Evolutionary conservation across 2,329 filamentous ascomycete genomes (phyloP).

Genomic region (Berkeleyomyces rouxiae): DNA sequence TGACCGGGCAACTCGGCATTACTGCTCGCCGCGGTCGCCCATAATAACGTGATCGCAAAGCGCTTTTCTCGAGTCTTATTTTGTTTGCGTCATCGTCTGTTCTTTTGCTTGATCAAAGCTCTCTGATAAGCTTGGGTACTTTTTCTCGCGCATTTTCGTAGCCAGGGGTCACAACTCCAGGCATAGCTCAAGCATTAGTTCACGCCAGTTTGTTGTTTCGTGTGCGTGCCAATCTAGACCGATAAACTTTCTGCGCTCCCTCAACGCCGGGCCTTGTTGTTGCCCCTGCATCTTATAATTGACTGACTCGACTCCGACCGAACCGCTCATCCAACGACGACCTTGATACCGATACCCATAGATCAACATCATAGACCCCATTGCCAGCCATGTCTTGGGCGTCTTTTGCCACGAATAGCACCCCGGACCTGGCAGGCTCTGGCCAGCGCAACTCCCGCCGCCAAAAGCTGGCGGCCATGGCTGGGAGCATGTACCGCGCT

Average conservation of each 20-base stretch:
- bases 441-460: slow-evolving; percentile 55
- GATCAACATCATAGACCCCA: neutral
- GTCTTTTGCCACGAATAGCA: slow-evolving; percentile 1
- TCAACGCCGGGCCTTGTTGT: neutral
- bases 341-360: neutral
- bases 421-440: slow-evolving; percentile 16
- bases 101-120: neutral
- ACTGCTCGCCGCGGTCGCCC: neutral
- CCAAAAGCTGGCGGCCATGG: slow-evolving; percentile 55
- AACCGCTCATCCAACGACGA: neutral
- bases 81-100: neutral
- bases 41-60: neutral
- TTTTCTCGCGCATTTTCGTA: no score
- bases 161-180: no score
- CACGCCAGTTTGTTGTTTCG: neutral
- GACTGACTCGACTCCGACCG: neutral
- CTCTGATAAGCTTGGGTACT: neutral
- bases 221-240: neutral
- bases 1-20: neutral
- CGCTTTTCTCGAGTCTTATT: neutral
- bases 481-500: slow-evolving; percentile 38
- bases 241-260: neutral
- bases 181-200: neutral
- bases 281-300: neutral
- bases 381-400: slow-evolving; percentile 5